Evolutionary conservation across 1,284 basidiomycete species (phyloP), one percentile per base, ranked within the genome.

Genomic region (Malassezia restricta): DNA sequence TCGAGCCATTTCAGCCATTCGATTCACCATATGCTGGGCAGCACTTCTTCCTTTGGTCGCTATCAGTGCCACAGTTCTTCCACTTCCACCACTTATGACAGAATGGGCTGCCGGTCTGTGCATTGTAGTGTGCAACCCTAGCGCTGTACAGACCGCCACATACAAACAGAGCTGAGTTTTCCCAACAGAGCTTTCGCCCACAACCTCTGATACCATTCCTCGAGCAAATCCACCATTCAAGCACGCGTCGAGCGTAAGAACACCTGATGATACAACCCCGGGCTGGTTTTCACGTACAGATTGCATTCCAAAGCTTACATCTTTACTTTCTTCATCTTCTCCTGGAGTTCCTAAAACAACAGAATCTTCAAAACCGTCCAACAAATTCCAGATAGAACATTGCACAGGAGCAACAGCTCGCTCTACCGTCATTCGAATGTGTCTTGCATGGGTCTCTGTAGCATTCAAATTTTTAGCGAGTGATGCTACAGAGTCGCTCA

Each of bases 91-190:
- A n/a, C 24, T 9, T 27, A 44, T 14, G 6, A 28, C 44, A 5
- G 30, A 24, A n/a, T 5, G n/a, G 8, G 39, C 9, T 8, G 8
- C 35, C 2, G 29, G 17, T 5, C 6, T 9, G 14, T 32, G 20
- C 29, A 3, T 24, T 4, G 17, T 30, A 7, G 20, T 14, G 3
- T 40, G 11, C 8, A 62, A 52, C 9, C 58, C 65, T 0, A 69
- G 45, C 8, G 62, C 58, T 2, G 61, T 63, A 31, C 33, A 57
- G 1, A 61, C 57, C 24, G 62, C 59, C 8, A 57, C 38, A 43
- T 64, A 61, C 5, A 69, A 35, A 3, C 55, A 55, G 15, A 64
- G 44, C 51, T 67, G 67, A 6, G 67, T 66, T 44, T 69, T 69
- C 14, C 67, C 67, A 6, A 63, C 58, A 2, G 61, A 46, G 43